Percentiles rank a stretch among this genome's conserved stretches.
These are phyloP conservation scores for Salix brachista DNA, from an alignment of 345 rosid species.

Conservation along the genomic window DNA sequence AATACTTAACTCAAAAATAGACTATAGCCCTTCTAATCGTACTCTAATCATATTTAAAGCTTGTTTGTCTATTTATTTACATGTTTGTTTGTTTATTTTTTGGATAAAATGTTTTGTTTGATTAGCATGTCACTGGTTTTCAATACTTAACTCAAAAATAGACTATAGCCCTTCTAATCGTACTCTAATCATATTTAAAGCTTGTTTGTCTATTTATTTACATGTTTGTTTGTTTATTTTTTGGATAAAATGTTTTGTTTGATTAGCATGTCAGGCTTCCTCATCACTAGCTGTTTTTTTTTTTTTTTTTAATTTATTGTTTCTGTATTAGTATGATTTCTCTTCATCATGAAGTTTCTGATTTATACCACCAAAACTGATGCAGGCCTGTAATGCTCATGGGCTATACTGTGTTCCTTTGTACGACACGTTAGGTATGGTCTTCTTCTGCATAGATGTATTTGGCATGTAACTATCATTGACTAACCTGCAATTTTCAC, in stretches of 20 bases:
- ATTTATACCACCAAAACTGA: conserved; percentile 16
- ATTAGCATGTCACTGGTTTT: background rate
- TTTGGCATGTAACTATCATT: background rate
- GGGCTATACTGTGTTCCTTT: conserved; percentile 94
- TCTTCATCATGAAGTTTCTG: background rate
- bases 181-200: background rate
- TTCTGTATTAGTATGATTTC: background rate
- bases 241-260: background rate
- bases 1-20: background rate
- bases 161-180: background rate
- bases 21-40: background rate
- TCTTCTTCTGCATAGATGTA: background rate
- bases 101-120: background rate
- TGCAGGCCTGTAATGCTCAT: conserved; percentile 99
- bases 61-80: background rate
- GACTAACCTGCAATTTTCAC: background rate
- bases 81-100: background rate
- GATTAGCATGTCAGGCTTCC: background rate
- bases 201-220: background rate
- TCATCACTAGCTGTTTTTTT: background rate
- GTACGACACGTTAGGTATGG: conserved; percentile 91
- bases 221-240: background rate
- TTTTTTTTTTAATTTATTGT: background rate
- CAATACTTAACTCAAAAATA: background rate
- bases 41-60: background rate